Evolutionary conservation across 257 asterid genomes (phyloP), one percentile per base, ranked within the genome.

Genomic region (Plantago major): DNA sequence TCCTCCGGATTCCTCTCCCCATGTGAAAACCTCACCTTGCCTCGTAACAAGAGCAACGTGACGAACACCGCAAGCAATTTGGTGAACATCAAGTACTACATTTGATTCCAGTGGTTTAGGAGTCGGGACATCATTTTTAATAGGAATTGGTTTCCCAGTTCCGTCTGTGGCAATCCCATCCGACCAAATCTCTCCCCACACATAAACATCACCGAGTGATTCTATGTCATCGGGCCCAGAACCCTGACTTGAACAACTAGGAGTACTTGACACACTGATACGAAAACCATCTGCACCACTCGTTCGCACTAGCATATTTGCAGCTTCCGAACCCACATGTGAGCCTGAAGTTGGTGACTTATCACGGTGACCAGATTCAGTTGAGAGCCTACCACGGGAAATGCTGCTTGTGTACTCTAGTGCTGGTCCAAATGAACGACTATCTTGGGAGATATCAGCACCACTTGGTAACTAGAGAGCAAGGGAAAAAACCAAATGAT

Each of bases 1-100:
- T 7, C 99, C 99, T 5, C 97, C 99, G 0, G 84, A 79, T 62
- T 89, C 99, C 73, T 89, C 97, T 0, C 99, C 99, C 97, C 99
- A 92, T 1, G 96, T 89, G 67, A 83, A 87, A 65, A 92, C 89
- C 77, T 86, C 99, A 5, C 97, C 99, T 76, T 82, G 95, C 70
- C 93, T 79, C 0, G 99, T 89, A 57, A 92, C 95, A 46, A 92
- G 96, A 62, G 86, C 99, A 52, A 81, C 67, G 61, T 92, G 99
- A 43, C 95, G 82, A 33, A 71, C 84, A 7, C 99, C 99, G 71
- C 97, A 84, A n/a, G 95, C 73, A 51, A 92, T 83, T 74, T 89
- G 97, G 16, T 73, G 89, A 67, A 89, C 99, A 22, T 92, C 97
- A 16, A 84, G 89, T 46, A 85, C 96, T 54, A 86, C 87, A 71